Conservation (phyloP, 129 eudicot species). For the Erigeron canadensis region DNA sequence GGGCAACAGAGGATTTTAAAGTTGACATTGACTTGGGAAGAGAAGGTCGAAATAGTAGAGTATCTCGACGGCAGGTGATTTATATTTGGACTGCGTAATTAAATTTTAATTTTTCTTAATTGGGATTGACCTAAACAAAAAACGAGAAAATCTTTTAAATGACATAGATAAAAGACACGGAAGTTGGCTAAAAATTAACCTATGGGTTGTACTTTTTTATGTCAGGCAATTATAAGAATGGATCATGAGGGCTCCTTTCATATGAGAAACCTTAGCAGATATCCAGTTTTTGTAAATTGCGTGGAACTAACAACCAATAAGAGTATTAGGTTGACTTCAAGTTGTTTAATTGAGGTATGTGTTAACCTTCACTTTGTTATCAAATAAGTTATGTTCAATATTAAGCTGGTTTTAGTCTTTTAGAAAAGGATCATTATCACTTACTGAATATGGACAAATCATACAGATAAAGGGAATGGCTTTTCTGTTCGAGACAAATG, state of each 20-base stretch:
- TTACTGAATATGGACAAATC: slow-evolving; percentile 2
- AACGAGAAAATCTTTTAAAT: background rate
- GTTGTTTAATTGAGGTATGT: slow-evolving; percentile 66
- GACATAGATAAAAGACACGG: background rate
- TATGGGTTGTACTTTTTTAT: background rate
- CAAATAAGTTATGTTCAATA: background rate
- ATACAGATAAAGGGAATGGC: slow-evolving; percentile 50
- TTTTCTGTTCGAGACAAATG: slow-evolving; percentile 47
- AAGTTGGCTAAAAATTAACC: background rate
- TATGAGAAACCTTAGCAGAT: slow-evolving; percentile 53
- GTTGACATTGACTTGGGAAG: slow-evolving; percentile 80
- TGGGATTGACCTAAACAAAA: background rate
- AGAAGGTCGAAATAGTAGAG: slow-evolving; percentile 49
- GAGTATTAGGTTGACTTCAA: slow-evolving; percentile 40
- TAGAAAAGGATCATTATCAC: background rate
- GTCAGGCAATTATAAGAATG: slow-evolving; percentile 56
- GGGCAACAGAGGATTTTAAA: slow-evolving; percentile 52
- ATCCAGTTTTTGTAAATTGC: slow-evolving; percentile 49
- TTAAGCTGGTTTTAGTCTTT: background rate
- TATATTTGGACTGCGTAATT: background rate
- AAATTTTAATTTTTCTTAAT: background rate
- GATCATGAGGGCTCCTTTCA: slow-evolving; percentile 50
- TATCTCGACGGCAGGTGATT: slow-evolving; percentile 73
- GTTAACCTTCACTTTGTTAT: slow-evolving; percentile 12
- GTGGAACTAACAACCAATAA: slow-evolving; percentile 41